A percentile compares a stretch with the other conserved stretches of the same genome.
Conservation (phyloP, 2,329 filamentous ascomycete genomes). For the Hypoxylon sp. region DNA sequence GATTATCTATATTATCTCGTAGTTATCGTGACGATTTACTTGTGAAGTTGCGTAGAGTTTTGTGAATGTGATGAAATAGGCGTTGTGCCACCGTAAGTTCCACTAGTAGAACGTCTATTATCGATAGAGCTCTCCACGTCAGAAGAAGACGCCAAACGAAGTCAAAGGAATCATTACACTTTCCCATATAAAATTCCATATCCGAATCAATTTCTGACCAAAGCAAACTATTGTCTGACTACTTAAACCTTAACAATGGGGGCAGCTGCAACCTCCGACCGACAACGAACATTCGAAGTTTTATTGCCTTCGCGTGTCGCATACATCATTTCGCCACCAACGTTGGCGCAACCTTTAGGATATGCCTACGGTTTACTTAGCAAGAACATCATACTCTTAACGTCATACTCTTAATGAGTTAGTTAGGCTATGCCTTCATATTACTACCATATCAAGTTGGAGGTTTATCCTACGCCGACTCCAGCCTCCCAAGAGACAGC, state of each 20-base stretch:
- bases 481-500: slow-evolving; percentile 49
- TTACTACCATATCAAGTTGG: slow-evolving; percentile 77
- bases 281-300: slow-evolving; percentile 40
- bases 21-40: slow-evolving; percentile 4
- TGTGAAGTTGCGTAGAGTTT: background rate
- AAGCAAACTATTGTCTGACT: slow-evolving; percentile 3
- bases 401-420: slow-evolving; percentile 24
- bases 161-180: slow-evolving; percentile 22
- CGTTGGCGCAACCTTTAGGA: slow-evolving; percentile 28
- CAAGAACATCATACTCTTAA: slow-evolving; percentile 18
- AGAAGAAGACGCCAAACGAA: slow-evolving; percentile 23
- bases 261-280: slow-evolving; percentile 17
- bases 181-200: slow-evolving; percentile 8
- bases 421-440: slow-evolving; percentile 70
- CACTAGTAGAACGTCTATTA: slow-evolving; percentile 7
- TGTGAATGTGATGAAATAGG: background rate
- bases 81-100: slow-evolving; percentile 1
- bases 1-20: slow-evolving; percentile 2
- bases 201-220: slow-evolving; percentile 4
- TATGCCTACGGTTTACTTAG: slow-evolving; percentile 31
- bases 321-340: slow-evolving; percentile 24
- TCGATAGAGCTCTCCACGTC: slow-evolving; percentile 13
- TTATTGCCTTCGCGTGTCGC: slow-evolving; percentile 44
- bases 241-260: slow-evolving; percentile 38
- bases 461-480: slow-evolving; percentile 69